Evolutionary conservation across 805 yeast genomes (phyloP).

Genomic region (Yamadazyma endophytica): DNA sequence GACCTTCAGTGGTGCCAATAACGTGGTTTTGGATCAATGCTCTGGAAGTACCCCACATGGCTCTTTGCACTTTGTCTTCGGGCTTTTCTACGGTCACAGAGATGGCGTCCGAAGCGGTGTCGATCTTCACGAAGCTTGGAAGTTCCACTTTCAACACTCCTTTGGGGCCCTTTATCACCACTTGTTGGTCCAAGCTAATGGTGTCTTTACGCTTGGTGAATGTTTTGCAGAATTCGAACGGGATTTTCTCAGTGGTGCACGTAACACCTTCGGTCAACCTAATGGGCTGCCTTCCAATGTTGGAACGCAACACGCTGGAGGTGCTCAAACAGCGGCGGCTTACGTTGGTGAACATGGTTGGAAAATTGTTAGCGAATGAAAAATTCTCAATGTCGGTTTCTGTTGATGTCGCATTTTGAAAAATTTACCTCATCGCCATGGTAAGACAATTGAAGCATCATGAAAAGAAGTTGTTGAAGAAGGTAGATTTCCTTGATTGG

Average conservation of each 20-base stretch:
- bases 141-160: conserved; percentile 62
- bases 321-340: not conserved
- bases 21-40: conserved; percentile 72
- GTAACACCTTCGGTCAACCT: conserved; percentile 59
- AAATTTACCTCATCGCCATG: conserved; percentile 45
- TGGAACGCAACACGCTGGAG: conserved; percentile 34
- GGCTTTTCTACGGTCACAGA: conserved; percentile 56
- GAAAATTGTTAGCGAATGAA: conserved; percentile 2
- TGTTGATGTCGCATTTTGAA: not conserved
- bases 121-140: conserved; percentile 65
- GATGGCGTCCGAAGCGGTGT: conserved; percentile 28
- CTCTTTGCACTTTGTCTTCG: conserved; percentile 60
- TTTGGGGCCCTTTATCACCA: conserved; percentile 71
- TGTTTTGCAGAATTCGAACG: conserved; percentile 49
- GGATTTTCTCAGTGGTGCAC: conserved; percentile 43
- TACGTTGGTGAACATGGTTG: not conserved
- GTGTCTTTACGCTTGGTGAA: conserved; percentile 65
- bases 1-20: conserved; percentile 91
- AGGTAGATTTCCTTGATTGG: conserved; percentile 97
- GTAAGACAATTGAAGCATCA: conserved; percentile 89
- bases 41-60: conserved; percentile 95
- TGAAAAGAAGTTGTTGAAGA: conserved; percentile 89
- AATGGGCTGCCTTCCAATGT: conserved; percentile 80
- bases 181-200: conserved; percentile 52
- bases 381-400: not conserved